Evolutionary conservation across 2,329 filamentous ascomycete species (phyloP), one percentile per base, ranked within the genome.

Genomic region (Gnomoniopsis sp.): DNA sequence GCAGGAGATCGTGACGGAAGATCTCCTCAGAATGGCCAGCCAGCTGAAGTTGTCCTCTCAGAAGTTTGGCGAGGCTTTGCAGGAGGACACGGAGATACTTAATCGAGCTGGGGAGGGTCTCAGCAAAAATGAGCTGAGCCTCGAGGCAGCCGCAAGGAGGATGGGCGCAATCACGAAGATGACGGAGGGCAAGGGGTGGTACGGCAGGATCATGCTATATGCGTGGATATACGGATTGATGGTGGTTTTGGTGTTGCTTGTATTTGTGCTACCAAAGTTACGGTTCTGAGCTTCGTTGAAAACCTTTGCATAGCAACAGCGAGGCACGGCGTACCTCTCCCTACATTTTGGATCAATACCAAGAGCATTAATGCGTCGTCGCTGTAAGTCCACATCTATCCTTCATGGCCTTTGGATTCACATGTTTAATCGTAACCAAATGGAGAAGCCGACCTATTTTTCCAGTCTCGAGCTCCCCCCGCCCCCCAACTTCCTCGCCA

Each of bases 151-250:
- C 3, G 85, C 86, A 55, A 83, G 85, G 63, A 79, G 86, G 63
- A 96, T 98, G 90, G 88, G 90, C 1, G 81, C 84, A 67, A 72
- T 98, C 69, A 79, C 85, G 65, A 82, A 82, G 54, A 91, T 96
- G 86, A 91, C 88, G 17, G 93, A 97, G 76, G 93, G 92, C 3
- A 88, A 88, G 70, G 92, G 92, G 0, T 96, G 89, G 89, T 91
- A 84, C 85, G 92, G 89, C 6, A 78, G 93, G 54, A 84, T 96
- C 78, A 79, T 93, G 74, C 78, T 97, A 61, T 96, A 95, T 77
- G 88, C 80, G 43, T 89, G 90, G 81, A 92, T 97, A 51, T 89
- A 88, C 67, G 91, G 85, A 33, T 72, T 97, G 62, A 93, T 91
- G 87, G 67, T 96, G n/a, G 75, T 85, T 26, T 83, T 91, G 19